Percentiles rank a stretch among this genome's conserved stretches.
phyloP scores from a whole-genome alignment of 2,329 filamentous ascomycete genomes.

The Bipolaris cookei region DNA sequence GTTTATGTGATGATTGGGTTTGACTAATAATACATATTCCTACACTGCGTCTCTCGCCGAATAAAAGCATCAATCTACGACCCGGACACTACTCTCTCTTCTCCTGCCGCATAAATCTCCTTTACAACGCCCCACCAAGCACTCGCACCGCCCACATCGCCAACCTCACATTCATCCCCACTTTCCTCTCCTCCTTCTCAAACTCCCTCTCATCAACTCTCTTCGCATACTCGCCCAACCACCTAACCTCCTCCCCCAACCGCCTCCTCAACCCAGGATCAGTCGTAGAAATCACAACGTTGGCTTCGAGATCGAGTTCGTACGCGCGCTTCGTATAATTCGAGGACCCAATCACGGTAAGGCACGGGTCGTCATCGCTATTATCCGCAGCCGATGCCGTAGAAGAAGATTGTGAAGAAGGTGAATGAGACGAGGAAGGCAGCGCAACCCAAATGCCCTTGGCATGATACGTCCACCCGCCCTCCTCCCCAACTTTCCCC shows the following conservation, averaged over 20 bases:
- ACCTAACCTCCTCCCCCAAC: constrained; percentile 79
- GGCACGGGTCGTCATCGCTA: constrained; percentile 63
- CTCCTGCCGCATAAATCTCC: no score
- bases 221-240: constrained; percentile 76
- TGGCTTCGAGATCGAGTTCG: constrained; percentile 87
- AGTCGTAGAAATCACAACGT: constrained; percentile 81
- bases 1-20: neutral
- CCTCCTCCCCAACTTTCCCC: constrained; percentile 79
- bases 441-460: constrained; percentile 83
- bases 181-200: constrained; percentile 78
- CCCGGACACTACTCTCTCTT: neutral
- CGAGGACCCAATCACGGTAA: constrained; percentile 86
- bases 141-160: constrained; percentile 93
- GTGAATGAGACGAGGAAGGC: neutral
- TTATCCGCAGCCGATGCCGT: neutral
- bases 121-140: constrained; percentile 88
- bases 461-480: constrained; percentile 96
- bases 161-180: constrained; percentile 81
- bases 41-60: neutral
- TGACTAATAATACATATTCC: neutral
- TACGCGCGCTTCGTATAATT: constrained; percentile 98
- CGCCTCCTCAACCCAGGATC: constrained; percentile 73
- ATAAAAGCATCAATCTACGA: neutral
- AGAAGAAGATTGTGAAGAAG: constrained; percentile 61
- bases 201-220: constrained; percentile 78